A percentile compares a stretch with the other conserved stretches of the same genome.
Conservation (phyloP, 805 yeast genomes). For the Scheffersomyces ergatensis region DNA sequence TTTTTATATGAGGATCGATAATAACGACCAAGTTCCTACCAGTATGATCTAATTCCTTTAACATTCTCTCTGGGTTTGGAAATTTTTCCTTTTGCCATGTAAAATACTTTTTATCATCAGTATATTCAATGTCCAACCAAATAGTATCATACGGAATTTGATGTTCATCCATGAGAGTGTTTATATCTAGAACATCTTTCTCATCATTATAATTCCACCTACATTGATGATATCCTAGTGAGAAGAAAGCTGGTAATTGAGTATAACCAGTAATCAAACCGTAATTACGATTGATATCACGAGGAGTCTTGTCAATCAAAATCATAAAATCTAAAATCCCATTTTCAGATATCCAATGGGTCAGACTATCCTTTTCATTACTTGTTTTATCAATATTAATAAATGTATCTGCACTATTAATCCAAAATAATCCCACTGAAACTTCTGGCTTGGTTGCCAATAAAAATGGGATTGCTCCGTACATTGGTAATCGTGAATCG, state of each 20-base stretch:
- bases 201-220: conserved; percentile 96
- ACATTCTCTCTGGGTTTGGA: conserved; percentile 72
- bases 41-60: conserved; percentile 59
- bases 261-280: conserved; percentile 72
- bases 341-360: conserved; percentile 95
- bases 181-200: conserved; percentile 75
- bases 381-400: conserved; percentile 58
- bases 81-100: conserved; percentile 81
- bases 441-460: conserved; percentile 58
- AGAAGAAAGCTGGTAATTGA: conserved; percentile 68
- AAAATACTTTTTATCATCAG: conserved; percentile 82
- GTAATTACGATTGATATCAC: conserved; percentile 56
- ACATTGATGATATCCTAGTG: conserved; percentile 93
- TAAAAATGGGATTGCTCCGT: conserved; percentile 91
- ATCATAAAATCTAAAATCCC: conserved; percentile 78
- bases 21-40: conserved; percentile 82
- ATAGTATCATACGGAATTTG: conserved; percentile 85
- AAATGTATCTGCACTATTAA: conserved; percentile 90
- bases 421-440: conserved; percentile 84
- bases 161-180: conserved; percentile 64
- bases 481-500: conserved; percentile 84
- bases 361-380: conserved; percentile 27
- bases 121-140: conserved; percentile 94
- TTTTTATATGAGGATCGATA: conserved; percentile 89
- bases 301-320: conserved; percentile 59